These are phyloP conservation scores for Leishmania tropica DNA, from an alignment of 208 protist genomes.

Conservation along the genomic window DNA sequence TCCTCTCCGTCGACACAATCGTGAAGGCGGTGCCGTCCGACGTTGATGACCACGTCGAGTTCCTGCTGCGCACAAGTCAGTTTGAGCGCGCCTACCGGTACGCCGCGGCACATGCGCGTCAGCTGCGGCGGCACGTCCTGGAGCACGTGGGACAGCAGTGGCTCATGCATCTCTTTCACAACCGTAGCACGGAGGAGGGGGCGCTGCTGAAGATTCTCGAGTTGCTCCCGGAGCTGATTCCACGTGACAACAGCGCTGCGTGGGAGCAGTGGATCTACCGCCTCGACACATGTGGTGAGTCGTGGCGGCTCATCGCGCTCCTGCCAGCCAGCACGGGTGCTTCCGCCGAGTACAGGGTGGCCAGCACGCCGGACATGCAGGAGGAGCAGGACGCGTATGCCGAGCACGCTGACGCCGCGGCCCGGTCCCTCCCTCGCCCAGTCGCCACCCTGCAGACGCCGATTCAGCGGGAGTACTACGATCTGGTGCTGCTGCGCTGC, in stretches of 20 bases:
- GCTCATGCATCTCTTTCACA: slow-evolving; percentile 35
- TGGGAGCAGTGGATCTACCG: slow-evolving; percentile 80
- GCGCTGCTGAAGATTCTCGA: slow-evolving; percentile 28
- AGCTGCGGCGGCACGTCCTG: slow-evolving; percentile 35
- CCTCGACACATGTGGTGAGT: slow-evolving; percentile 57
- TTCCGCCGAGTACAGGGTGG: slow-evolving; percentile 20
- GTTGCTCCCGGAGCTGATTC: slow-evolving; percentile 33
- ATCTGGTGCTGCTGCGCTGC: slow-evolving; percentile 66
- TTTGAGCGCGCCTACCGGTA: slow-evolving; percentile 59
- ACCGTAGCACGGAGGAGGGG: slow-evolving; percentile 2
- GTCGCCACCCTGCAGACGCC: slow-evolving; percentile 18
- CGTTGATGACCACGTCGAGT: slow-evolving; percentile 70
- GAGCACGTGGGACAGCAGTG: slow-evolving; percentile 28
- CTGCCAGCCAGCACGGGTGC: slow-evolving; percentile 37
- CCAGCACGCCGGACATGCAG: background rate
- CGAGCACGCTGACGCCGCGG: background rate
- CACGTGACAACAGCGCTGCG: slow-evolving; percentile 26
- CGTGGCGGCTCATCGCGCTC: slow-evolving; percentile 54
- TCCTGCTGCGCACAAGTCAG: slow-evolving; percentile 39
- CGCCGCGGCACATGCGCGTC: slow-evolving; percentile 12
- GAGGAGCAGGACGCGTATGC: background rate
- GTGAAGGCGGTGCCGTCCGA: slow-evolving; percentile 54
- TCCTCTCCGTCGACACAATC: slow-evolving; percentile 54
- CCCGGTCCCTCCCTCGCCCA: background rate
- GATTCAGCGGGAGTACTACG: slow-evolving; percentile 69